A percentile compares a stretch with the other conserved stretches of the same genome.
Conservation (phyloP, 1,284 basidiomycete genomes). For the Rhodotorula sp. region DNA sequence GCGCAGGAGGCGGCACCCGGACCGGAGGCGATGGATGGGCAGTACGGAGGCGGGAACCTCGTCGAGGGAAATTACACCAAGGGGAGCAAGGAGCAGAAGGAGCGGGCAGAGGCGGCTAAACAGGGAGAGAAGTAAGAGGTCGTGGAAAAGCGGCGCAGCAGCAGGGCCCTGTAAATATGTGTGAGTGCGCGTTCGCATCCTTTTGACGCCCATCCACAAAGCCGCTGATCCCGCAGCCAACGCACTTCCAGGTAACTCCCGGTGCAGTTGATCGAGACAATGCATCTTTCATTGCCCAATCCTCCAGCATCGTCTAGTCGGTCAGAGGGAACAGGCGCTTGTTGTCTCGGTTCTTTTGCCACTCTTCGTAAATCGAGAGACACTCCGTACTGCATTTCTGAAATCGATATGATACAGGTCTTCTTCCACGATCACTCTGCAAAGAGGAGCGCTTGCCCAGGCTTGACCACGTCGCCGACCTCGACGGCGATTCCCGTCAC, state of each 20-base stretch:
- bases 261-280: not conserved
- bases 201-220: no score
- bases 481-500: slow-evolving; percentile 15
- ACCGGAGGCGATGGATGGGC: slow-evolving; percentile 6
- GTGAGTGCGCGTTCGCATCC: no score
- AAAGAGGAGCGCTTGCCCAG: slow-evolving; percentile 20
- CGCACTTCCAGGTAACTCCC: no score
- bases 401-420: not conserved
- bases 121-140: slow-evolving; percentile 5
- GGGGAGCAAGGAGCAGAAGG: slow-evolving; percentile 9
- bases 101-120: slow-evolving; percentile 7
- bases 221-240: no score
- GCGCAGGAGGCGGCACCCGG: slow-evolving; percentile 8
- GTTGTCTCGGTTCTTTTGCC: not conserved
- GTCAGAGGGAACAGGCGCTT: no score
- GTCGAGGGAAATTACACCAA: slow-evolving; percentile 17
- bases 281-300: not conserved
- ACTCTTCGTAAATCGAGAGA: not conserved
- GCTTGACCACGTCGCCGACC: slow-evolving; percentile 25
- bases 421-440: slow-evolving; percentile 3
- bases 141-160: not conserved
- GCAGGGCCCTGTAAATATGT: not conserved
- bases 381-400: not conserved
- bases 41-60: slow-evolving; percentile 4
- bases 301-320: not conserved